These are phyloP conservation scores for Primulina huaijiensis DNA, from an alignment of 257 asterid species.

Conservation along the genomic window DNA sequence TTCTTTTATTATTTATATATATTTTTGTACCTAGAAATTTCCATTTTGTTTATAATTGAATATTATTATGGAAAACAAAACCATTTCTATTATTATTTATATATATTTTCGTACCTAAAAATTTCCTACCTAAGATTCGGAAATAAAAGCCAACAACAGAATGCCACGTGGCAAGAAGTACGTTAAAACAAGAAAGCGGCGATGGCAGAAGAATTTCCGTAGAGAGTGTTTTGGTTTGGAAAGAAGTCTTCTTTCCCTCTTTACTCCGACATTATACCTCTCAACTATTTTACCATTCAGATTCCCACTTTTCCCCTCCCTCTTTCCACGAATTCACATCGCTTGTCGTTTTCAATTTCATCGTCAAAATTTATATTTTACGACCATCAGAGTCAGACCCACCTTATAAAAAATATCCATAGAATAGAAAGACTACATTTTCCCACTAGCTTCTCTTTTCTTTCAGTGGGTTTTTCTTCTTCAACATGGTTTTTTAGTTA, in stretches of 20 bases:
- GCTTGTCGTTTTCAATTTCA: slow-evolving; percentile 19
- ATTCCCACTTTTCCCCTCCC: slow-evolving; percentile 29
- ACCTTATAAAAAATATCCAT: slow-evolving; percentile 37
- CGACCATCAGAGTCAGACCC: slow-evolving; percentile 25
- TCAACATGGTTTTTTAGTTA: slow-evolving; percentile 36
- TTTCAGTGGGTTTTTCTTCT: not conserved
- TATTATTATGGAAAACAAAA: no score
- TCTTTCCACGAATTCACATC: slow-evolving; percentile 17
- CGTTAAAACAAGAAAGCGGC: slow-evolving; percentile 36
- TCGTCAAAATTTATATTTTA: slow-evolving; percentile 26
- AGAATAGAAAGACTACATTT: slow-evolving; percentile 36
- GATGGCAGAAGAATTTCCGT: slow-evolving; percentile 30
- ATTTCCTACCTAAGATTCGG: no score
- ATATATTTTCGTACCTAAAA: no score
- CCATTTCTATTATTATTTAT: no score
- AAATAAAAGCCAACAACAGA: slow-evolving; percentile 9
- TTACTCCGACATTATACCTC: slow-evolving; percentile 75
- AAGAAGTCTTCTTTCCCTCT: slow-evolving; percentile 58
- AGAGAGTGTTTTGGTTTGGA: slow-evolving; percentile 32
- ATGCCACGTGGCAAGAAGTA: slow-evolving; percentile 36
- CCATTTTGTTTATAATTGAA: no score
- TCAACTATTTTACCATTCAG: slow-evolving; percentile 23
- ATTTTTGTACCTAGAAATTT: no score
- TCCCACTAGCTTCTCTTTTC: slow-evolving; percentile 22
- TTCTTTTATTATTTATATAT: no score